phyloP scores from a whole-genome alignment of 352 stramenopile genomes.

The Phytophthora hybrid region DNA sequence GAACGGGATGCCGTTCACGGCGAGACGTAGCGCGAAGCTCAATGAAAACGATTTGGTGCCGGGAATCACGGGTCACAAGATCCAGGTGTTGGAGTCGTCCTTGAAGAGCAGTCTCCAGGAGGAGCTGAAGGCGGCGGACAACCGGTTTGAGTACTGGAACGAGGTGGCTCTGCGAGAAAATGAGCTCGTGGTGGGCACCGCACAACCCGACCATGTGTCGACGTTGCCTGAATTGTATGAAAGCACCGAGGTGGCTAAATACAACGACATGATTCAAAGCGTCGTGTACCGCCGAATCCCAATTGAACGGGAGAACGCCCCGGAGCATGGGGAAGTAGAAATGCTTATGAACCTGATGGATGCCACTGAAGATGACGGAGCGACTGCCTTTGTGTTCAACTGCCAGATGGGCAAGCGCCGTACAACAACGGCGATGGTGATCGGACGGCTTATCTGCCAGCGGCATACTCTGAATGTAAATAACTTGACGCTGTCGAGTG shows the following conservation, averaged over 20 bases:
- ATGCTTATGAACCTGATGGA: slow-evolving; percentile 69
- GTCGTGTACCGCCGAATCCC: slow-evolving; percentile 77
- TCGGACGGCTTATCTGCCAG: slow-evolving; percentile 74
- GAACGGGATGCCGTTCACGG: slow-evolving; percentile 75
- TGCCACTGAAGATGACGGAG: slow-evolving; percentile 27
- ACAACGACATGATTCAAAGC: slow-evolving; percentile 49
- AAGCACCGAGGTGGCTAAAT: slow-evolving; percentile 43
- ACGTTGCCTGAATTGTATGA: slow-evolving; percentile 80
- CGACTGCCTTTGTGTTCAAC: slow-evolving; percentile 89
- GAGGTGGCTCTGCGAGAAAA: slow-evolving; percentile 74
- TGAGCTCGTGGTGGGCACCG: slow-evolving; percentile 52
- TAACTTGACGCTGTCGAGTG: neutral
- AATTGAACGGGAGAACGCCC: slow-evolving; percentile 85
- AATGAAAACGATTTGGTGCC: slow-evolving; percentile 88
- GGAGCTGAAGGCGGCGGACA: slow-evolving; percentile 53
- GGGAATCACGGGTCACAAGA: slow-evolving; percentile 83
- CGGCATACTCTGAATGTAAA: slow-evolving; percentile 40
- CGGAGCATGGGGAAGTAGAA: slow-evolving; percentile 80
- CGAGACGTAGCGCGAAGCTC: slow-evolving; percentile 72
- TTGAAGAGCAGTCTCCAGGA: slow-evolving; percentile 85
- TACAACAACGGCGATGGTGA: slow-evolving; percentile 82
- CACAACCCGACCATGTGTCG: slow-evolving; percentile 56
- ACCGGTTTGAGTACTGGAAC: slow-evolving; percentile 85
- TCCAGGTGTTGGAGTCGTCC: slow-evolving; percentile 82
- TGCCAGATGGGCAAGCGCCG: slow-evolving; percentile 90